A percentile compares a stretch with the other conserved stretches of the same genome.
Evolutionary conservation across 805 yeast genomes (phyloP).

Genomic region (Komagataella populi): DNA sequence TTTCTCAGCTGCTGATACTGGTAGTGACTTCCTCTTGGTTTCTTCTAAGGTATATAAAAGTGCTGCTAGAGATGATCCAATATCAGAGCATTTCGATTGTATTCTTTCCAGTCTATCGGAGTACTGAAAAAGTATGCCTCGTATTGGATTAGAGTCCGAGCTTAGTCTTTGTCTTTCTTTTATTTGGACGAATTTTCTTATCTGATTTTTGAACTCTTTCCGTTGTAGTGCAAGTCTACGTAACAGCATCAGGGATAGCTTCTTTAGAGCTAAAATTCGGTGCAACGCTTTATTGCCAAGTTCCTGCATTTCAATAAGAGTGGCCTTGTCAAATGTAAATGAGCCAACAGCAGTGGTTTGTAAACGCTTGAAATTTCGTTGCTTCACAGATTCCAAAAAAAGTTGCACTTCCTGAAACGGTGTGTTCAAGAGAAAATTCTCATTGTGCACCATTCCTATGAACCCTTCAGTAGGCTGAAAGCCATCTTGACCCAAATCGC

Average conservation of each 20-base stretch:
- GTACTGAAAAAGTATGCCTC: neutral
- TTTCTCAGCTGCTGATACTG: conserved; percentile 10
- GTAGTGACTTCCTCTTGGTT: neutral
- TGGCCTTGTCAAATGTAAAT: neutral
- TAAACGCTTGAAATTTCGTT: neutral
- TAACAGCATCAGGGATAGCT: neutral
- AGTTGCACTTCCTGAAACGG: neutral
- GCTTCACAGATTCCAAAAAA: neutral
- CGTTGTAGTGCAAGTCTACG: neutral
- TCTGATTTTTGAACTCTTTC: conserved; percentile 11
- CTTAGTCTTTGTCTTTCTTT: neutral
- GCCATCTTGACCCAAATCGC: neutral
- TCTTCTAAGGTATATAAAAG: neutral
- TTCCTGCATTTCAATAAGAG: neutral
- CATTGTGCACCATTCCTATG: neutral
- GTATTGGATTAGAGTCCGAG: neutral
- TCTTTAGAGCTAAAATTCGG: neutral
- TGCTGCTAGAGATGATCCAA: neutral
- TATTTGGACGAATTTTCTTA: too few relatives aligned
- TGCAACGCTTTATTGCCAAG: neutral
- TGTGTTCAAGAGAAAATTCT: neutral
- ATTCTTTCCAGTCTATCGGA: neutral
- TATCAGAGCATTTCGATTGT: neutral
- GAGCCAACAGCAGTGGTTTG: neutral
- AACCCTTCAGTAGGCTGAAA: neutral